Percentiles rank a stretch among this genome's conserved stretches.
phyloP scores from a whole-genome alignment of 1,284 basidiomycete species.

The Irpex rosettiformis region DNA sequence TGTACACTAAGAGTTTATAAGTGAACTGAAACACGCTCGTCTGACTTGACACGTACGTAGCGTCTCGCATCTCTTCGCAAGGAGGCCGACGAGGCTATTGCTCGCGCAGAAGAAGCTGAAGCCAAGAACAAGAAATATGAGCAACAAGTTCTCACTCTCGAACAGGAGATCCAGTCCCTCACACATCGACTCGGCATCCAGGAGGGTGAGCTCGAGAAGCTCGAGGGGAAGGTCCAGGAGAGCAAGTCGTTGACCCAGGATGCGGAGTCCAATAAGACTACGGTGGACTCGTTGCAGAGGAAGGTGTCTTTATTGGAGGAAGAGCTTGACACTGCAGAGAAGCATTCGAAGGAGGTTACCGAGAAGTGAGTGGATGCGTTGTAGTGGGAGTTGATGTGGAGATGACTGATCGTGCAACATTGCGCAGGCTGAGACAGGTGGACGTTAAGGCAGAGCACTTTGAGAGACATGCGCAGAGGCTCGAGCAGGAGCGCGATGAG shows the following conservation, averaged over 20 bases:
- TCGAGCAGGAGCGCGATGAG: slow-evolving; percentile 88
- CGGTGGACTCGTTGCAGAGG: slow-evolving; percentile 74
- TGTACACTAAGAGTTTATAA: no score
- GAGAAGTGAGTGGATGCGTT: slow-evolving; percentile 76
- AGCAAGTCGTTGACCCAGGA: slow-evolving; percentile 73
- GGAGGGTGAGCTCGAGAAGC: slow-evolving; percentile 74
- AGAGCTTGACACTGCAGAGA: slow-evolving; percentile 94
- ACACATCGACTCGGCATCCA: slow-evolving; percentile 71
- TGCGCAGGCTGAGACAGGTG: slow-evolving; percentile 84
- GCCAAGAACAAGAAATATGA: slow-evolving; percentile 82
- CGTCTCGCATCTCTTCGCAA: slow-evolving; percentile 71
- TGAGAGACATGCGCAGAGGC: slow-evolving; percentile 85
- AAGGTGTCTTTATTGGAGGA: slow-evolving; percentile 94
- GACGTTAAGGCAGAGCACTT: slow-evolving; percentile 99
- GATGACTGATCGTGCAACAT: slow-evolving; percentile 13
- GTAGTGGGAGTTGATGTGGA: slow-evolving; percentile 4
- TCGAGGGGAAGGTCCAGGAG: slow-evolving; percentile 71
- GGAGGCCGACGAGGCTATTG: slow-evolving; percentile 83
- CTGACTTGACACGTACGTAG: slow-evolving; percentile 37
- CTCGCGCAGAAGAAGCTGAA: slow-evolving; percentile 85
- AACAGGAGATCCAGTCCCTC: slow-evolving; percentile 88
- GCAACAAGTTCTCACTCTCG: slow-evolving; percentile 78
- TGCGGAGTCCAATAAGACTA: slow-evolving; percentile 71
- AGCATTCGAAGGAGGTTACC: slow-evolving; percentile 94
- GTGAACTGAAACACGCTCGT: neutral